These are phyloP conservation scores for Penicillium longicatenatum DNA, from an alignment of 495 filamentous ascomycete species.

Conservation along the genomic window DNA sequence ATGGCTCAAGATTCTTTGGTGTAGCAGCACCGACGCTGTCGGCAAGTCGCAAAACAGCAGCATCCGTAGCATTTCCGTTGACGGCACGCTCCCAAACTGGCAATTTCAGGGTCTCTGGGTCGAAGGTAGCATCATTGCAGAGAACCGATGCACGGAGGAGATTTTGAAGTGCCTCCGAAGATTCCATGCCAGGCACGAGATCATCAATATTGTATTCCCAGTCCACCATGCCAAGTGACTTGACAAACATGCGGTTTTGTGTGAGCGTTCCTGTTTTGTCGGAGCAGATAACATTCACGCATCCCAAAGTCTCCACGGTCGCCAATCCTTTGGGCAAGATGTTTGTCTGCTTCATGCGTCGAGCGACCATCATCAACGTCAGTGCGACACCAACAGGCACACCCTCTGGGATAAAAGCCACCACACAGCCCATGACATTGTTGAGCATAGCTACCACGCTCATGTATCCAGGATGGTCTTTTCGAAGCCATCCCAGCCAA, in stretches of 20 bases:
- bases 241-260: constrained; percentile 53
- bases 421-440: constrained; percentile 64
- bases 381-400: constrained; percentile 69
- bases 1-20: constrained; percentile 39
- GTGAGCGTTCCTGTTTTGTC: constrained; percentile 76
- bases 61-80: constrained; percentile 73
- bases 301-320: constrained; percentile 72
- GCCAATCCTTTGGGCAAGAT: constrained; percentile 69
- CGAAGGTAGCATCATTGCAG: constrained; percentile 73
- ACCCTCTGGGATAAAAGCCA: constrained; percentile 75
- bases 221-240: constrained; percentile 41
- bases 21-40: constrained; percentile 58
- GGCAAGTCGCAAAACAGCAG: constrained; percentile 67
- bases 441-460: constrained; percentile 68
- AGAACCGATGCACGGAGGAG: constrained; percentile 39
- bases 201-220: constrained; percentile 30
- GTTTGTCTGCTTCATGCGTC: constrained; percentile 64
- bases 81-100: constrained; percentile 59
- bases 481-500: constrained; percentile 66
- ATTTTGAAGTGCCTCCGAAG: constrained; percentile 21
- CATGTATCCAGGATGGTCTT: constrained; percentile 63
- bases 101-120: constrained; percentile 54
- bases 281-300: constrained; percentile 70
- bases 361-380: constrained; percentile 60
- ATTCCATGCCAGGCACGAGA: constrained; percentile 13